Conservation (phyloP, 2,329 filamentous ascomycete genomes). For the Diaporthe australafricana region DNA sequence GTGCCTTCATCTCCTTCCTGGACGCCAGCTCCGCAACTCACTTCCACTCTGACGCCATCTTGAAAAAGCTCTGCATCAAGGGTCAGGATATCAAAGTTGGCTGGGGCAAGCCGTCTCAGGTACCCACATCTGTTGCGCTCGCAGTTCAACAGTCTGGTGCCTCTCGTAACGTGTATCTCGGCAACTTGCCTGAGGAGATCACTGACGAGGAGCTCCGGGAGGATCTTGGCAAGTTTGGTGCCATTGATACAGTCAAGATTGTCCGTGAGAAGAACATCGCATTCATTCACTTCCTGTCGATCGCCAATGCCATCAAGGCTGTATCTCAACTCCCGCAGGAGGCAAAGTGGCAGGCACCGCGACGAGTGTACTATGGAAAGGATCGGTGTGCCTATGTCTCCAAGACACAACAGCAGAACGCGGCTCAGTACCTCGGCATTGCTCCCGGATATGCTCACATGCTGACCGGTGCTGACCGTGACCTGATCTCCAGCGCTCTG, state of each 20-base stretch:
- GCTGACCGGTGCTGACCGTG: conserved; percentile 93
- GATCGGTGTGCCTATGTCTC: conserved; percentile 98
- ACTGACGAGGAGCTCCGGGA: conserved; percentile 93
- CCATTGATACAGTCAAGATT: conserved; percentile 97
- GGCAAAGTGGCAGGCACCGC: conserved; percentile 94
- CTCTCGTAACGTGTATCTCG: conserved; percentile 96
- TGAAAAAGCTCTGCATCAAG: conserved; percentile 99
- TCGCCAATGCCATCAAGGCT: conserved; percentile 98
- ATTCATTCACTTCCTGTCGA: conserved; percentile 97
- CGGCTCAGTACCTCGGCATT: conserved; percentile 96
- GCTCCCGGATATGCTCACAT: conserved; percentile 97
- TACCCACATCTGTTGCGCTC: conserved; percentile 95
- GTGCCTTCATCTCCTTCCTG: conserved; percentile 98
- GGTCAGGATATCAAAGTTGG: conserved; percentile 99
- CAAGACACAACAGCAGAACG: conserved; percentile 99
- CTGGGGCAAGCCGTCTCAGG: conserved; percentile 98
- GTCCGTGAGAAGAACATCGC: conserved; percentile 98
- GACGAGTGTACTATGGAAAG: conserved; percentile 98
- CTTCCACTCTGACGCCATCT: conserved; percentile 98
- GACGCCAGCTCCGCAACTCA: conserved; percentile 98
- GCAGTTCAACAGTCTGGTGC: conserved; percentile 98
- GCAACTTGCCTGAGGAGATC: conserved; percentile 91
- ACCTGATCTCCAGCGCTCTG: conserved; percentile 94
- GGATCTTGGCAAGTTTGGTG: conserved; percentile 94
- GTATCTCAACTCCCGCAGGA: conserved; percentile 97